These are phyloP conservation scores for Hyphodiscus hymeniophilus DNA, from an alignment of 495 filamentous ascomycete species.

Conservation along the genomic window DNA sequence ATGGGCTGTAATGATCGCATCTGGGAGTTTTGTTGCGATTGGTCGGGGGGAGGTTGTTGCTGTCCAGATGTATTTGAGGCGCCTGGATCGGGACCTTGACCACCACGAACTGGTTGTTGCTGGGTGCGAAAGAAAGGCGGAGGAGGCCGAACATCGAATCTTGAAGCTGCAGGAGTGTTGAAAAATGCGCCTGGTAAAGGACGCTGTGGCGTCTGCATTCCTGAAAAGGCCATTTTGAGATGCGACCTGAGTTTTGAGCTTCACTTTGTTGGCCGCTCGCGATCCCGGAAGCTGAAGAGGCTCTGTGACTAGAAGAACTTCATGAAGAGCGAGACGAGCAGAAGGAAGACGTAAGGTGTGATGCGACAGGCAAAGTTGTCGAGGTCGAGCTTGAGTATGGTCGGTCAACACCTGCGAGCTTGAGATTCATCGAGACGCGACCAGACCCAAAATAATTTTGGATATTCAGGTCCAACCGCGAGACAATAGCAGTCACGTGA, in stretches of 20 bases:
- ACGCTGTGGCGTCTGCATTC: conserved; percentile 54
- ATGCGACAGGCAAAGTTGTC: background rate
- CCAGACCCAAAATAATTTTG: conserved; percentile 4
- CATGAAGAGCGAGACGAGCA: conserved; percentile 11
- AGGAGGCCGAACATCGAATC: conserved; percentile 27
- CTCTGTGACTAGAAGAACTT: conserved; percentile 13
- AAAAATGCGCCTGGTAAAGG: conserved; percentile 65
- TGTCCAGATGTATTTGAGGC: conserved; percentile 7
- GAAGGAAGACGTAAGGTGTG: background rate
- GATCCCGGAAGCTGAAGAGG: conserved; percentile 13
- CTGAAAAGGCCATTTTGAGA: conserved; percentile 49
- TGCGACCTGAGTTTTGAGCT: background rate
- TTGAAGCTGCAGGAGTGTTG: conserved; percentile 54
- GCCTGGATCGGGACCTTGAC: background rate
- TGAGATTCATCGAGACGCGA: conserved; percentile 17
- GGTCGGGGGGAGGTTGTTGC: conserved; percentile 10
- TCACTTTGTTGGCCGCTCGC: background rate
- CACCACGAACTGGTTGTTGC: background rate
- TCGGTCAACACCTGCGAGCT: conserved; percentile 15
- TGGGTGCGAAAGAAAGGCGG: conserved; percentile 29
- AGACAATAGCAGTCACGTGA: conserved; percentile 14
- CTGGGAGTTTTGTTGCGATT: conserved; percentile 6
- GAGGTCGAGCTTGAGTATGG: conserved; percentile 5
- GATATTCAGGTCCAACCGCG: background rate
- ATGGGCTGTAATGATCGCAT: conserved; percentile 48